Conservation (phyloP, 192 early-diverging fungal species). For the Coemansia sp. region DNA sequence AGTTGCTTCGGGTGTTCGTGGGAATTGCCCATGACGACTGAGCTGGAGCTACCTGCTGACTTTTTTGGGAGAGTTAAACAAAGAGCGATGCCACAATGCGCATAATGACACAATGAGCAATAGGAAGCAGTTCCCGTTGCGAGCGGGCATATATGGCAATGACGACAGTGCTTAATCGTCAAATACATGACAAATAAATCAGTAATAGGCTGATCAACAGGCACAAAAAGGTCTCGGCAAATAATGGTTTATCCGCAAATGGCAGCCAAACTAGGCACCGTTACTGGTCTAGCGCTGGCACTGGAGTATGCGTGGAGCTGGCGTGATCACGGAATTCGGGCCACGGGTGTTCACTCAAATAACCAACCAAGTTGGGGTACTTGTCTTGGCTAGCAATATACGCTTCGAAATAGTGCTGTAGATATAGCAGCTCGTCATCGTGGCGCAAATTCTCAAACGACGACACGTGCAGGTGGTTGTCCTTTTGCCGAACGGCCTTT, state of each 20-base stretch:
- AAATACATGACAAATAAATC: no score
- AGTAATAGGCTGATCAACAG: no score
- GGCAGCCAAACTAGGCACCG: neutral
- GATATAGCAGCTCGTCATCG: constrained; percentile 26
- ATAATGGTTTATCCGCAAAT: neutral
- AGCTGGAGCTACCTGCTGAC: neutral
- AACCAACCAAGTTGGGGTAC: constrained; percentile 18
- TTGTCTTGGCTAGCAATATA: constrained; percentile 14
- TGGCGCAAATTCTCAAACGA: constrained; percentile 9
- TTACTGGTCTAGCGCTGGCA: neutral
- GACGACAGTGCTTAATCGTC: neutral
- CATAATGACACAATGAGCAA: neutral
- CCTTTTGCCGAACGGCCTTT: constrained; percentile 36
- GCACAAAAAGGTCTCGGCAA: neutral
- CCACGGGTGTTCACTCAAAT: constrained; percentile 27
- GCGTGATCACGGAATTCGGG: constrained; percentile 7
- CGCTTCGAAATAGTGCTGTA: constrained; percentile 20
- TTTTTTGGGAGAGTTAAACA: neutral
- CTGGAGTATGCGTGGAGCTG: neutral
- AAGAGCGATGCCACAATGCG: neutral
- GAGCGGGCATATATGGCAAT: neutral
- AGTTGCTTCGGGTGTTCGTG: no score
- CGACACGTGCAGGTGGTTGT: constrained; percentile 39
- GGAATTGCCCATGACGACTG: neutral
- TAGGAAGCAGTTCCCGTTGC: neutral